Percentiles rank a stretch among this genome's conserved stretches.
These are phyloP conservation scores for Leccinum ponderosum DNA, from an alignment of 1,284 basidiomycete species.

Conservation along the genomic window DNA sequence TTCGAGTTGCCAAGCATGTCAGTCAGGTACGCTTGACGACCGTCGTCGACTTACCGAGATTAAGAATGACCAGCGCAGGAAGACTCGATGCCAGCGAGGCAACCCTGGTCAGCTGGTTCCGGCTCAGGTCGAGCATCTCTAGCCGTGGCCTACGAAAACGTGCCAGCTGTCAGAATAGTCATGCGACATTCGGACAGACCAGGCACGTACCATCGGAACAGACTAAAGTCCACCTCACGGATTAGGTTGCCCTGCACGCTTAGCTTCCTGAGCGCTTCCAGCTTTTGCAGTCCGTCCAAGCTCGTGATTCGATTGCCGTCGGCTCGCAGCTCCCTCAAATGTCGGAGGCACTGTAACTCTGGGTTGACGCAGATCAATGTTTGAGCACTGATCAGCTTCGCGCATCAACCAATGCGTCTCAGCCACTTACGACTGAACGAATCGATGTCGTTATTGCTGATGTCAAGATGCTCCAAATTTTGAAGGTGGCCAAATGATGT, in stretches of 20 bases:
- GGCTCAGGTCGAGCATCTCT: slow-evolving; percentile 82
- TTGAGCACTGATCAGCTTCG: slow-evolving; percentile 1
- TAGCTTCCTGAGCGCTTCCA: slow-evolving; percentile 83
- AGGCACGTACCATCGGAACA: slow-evolving; percentile 65
- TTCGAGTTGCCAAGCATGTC: slow-evolving; percentile 35
- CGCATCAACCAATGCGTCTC: not conserved
- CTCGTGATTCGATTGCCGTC: slow-evolving; percentile 81
- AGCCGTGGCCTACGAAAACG: slow-evolving; percentile 63
- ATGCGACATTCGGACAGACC: slow-evolving; percentile 3
- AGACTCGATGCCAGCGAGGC: slow-evolving; percentile 59
- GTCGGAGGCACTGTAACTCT: slow-evolving; percentile 85
- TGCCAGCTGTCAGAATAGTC: slow-evolving; percentile 16
- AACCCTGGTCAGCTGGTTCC: slow-evolving; percentile 70
- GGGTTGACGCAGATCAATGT: slow-evolving; percentile 11
- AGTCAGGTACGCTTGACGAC: slow-evolving; percentile 17
- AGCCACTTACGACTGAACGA: slow-evolving; percentile 75
- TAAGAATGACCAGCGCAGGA: slow-evolving; percentile 67
- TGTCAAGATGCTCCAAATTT: slow-evolving; percentile 87
- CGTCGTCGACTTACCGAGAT: slow-evolving; percentile 65
- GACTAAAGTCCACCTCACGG: slow-evolving; percentile 58
- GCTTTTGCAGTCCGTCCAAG: slow-evolving; percentile 76
- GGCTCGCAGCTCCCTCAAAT: slow-evolving; percentile 86
- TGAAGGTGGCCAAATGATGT: slow-evolving; percentile 89
- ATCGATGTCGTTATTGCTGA: slow-evolving; percentile 89
- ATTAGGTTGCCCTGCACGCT: slow-evolving; percentile 82